Evolutionary conservation across 305 asterid species (phyloP), one percentile per base, ranked within the genome.

Genomic region (Stenogyne calaminthoides): DNA sequence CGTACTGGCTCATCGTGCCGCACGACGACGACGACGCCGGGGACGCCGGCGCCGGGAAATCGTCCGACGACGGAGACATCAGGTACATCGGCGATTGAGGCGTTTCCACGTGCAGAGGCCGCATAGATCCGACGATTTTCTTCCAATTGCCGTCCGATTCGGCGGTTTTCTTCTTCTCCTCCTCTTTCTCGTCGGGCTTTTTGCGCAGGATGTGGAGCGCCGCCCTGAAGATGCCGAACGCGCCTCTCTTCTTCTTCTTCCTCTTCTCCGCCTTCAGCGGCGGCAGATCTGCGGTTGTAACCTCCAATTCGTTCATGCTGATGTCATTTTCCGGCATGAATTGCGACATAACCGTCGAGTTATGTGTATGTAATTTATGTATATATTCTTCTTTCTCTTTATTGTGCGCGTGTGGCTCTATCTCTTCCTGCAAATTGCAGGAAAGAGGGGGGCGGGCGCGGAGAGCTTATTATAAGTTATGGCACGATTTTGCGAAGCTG

Each of bases 21-120:
- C 68, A 11, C 10, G 90, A 81, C 1, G 81, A 61, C 1, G 84
- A 73, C 4, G 82, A 51, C 0, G 91, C 77, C 12, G 78, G 77
- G 1, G 85, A 76, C 14, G 64, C 73, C 27, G 77, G n/a, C 11
- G 60, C 5, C 5, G 54, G 44, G 29, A 2, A 22, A 6, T 75
- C 78, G 12, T 40, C 56, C 71, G 46, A 20, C 49, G 12, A 36
- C 56, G 72, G 64, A 18, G 81, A 27, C 7, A 9, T 36, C 29
- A n/a, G 37, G 27, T 49, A 15, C 34, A 22, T 36, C 69, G 80
- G 84, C 27, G 80, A 68, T 14, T 55, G 64, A 7, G 84, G 73
- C 4, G 86, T 20, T 5, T 85, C 91, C 29, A 83, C 83, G 79
- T 87, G 89, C 72, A 92, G 67, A 6, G 97, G 98, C 44, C 97